Base-by-base conservation (phyloP, 2,329 filamentous ascomycete genomes). In the Coniochaeta hoffmannii region DNA sequence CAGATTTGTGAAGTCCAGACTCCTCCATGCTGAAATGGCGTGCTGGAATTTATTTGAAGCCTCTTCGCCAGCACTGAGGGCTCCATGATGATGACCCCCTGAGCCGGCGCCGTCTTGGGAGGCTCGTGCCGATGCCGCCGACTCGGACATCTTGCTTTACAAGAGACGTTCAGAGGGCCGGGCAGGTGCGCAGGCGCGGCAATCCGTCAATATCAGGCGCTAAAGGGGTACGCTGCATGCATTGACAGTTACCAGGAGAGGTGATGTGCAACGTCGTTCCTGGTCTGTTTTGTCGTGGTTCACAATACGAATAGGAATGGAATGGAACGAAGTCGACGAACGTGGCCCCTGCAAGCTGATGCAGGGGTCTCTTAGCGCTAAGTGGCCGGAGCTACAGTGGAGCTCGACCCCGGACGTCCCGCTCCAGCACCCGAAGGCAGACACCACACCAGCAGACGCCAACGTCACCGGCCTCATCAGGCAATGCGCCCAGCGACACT, bases 11-110 rank as follows among this genome's bases (percentile, higher is more conserved):
- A 99, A 80, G 69, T 97, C 90, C 70, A 99, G 90, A 96, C 92
- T 92, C 77, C 94, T 86, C 94, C 94, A 99, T 69, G 92, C 89
- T 60, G 90, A 89, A 64, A 99, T 96, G 56, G 94, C 94, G 68
- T 87, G 88, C 71, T 99, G 94, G 70, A 99, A 99, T 72, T 96
- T 97, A 76, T 96, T 97, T 63, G 87, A 85, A 34, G 81, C 82
- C 51, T 85, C 82, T 15, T 68, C 65, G 9, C 64, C 64, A 24
- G 56, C 65, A 52, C 62, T 55, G 41, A 60, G 57, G 11, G 63
- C 61, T 53, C 59, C 64, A 9, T 70, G 66, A 51, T 41, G 36
- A 14, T 22, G 36, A 19, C 62, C 56, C 50, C 61, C 49, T 31
- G 52, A 28, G 62, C 60, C 38, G 62, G 71, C 44, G 63, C 54